Evolutionary conservation across 1,284 basidiomycete genomes (phyloP).

Genomic region (Rhodotorula sp.): DNA sequence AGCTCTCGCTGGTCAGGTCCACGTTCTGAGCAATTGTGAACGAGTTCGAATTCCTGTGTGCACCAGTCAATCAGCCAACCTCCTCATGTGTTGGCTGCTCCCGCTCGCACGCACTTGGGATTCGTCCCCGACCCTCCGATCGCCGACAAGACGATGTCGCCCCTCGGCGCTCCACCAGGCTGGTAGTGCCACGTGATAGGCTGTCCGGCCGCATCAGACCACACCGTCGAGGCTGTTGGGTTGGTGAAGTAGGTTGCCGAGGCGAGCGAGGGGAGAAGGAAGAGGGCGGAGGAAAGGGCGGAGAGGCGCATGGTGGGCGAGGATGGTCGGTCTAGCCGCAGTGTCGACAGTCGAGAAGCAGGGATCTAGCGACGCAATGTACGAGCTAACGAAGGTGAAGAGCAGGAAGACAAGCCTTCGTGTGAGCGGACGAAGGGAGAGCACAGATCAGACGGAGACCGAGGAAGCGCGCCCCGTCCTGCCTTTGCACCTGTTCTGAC

Average conservation of each 20-base stretch:
- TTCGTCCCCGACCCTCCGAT: not conserved
- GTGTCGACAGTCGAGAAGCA: not conserved
- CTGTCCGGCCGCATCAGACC: slow-evolving; percentile 19
- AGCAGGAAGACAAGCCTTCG: no score
- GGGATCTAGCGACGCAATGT: not conserved
- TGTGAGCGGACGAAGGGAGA: not conserved
- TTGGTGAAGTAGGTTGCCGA: slow-evolving; percentile 37
- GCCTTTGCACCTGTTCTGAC: no score
- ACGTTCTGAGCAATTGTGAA: slow-evolving; percentile 11
- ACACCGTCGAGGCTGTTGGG: slow-evolving; percentile 18
- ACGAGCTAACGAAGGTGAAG: not conserved
- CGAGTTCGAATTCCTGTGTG: not conserved
- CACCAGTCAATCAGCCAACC: not conserved
- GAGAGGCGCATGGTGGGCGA: not conserved
- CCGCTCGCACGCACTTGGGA: slow-evolving; percentile 1
- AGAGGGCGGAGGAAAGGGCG: slow-evolving; percentile 9
- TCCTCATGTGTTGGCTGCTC: not conserved
- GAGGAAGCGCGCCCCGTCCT: not conserved
- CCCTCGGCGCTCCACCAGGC: slow-evolving; percentile 25
- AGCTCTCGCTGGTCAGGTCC: slow-evolving; percentile 15
- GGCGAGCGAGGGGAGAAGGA: not conserved
- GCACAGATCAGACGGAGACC: not conserved
- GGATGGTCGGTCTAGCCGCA: not conserved
- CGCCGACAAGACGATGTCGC: slow-evolving; percentile 25
- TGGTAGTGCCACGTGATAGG: slow-evolving; percentile 34